phyloP scores from a whole-genome alignment of 2,329 filamentous ascomycete genomes.

The Biscogniauxia marginata region DNA sequence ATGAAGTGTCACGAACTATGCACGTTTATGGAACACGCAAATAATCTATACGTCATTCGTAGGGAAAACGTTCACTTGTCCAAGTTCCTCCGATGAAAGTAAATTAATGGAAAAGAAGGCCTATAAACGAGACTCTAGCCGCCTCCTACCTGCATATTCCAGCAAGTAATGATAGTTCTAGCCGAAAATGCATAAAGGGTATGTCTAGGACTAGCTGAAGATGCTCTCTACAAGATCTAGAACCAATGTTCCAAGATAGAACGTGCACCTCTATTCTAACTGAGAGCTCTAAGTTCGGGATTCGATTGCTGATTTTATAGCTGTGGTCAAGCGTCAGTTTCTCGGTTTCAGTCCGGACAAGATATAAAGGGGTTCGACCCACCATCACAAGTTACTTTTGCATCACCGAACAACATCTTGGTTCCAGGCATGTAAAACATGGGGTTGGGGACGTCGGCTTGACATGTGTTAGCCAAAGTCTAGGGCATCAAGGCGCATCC shows the following conservation, averaged over 20 bases:
- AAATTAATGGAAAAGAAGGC: not conserved
- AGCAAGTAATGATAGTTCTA: not conserved
- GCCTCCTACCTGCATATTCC: not conserved
- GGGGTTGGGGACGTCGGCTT: slow-evolving; percentile 85
- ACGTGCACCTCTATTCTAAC: slow-evolving; percentile 8
- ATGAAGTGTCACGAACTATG: too few species aligned
- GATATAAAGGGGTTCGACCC: slow-evolving; percentile 29
- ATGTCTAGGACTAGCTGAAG: not conserved
- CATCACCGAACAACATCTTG: slow-evolving; percentile 90
- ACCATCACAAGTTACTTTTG: slow-evolving; percentile 80
- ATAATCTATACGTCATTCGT: too few species aligned
- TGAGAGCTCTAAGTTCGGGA: slow-evolving; percentile 30
- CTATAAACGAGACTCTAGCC: not conserved
- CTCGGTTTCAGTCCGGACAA: slow-evolving; percentile 3
- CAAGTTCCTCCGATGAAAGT: too few species aligned
- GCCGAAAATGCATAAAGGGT: not conserved
- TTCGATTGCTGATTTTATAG: slow-evolving; percentile 41
- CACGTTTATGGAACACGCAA: too few species aligned
- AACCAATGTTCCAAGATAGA: slow-evolving; percentile 3
- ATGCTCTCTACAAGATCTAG: slow-evolving; percentile 10
- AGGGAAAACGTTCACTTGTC: too few species aligned
- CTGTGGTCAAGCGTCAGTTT: slow-evolving; percentile 24
- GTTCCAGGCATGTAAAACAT: slow-evolving; percentile 92
- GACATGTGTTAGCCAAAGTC: slow-evolving; percentile 3
- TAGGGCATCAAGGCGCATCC: not conserved